Evolutionary conservation across 1,284 basidiomycete species (phyloP).

Genomic region (Sphagnurus paluster): DNA sequence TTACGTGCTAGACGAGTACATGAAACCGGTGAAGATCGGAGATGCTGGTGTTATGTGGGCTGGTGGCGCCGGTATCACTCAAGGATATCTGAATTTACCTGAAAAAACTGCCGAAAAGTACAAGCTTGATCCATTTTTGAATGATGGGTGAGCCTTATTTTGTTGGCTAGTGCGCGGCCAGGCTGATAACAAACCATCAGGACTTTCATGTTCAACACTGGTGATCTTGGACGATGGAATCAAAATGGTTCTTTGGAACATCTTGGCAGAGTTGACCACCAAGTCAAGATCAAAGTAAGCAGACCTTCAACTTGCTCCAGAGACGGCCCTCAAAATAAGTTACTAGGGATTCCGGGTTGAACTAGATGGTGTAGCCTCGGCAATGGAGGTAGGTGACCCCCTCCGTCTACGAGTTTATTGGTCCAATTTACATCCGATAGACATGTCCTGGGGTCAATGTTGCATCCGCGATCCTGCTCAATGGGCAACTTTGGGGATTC

Average conservation of each 20-base stretch:
- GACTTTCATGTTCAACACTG: conserved; percentile 59
- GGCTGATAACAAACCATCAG: conserved; percentile 27
- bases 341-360: conserved; percentile 59
- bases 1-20: conserved; percentile 52
- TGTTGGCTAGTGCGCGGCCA: background rate
- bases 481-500: conserved; percentile 55
- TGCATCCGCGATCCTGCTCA: conserved; percentile 51
- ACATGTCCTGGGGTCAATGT: conserved; percentile 43
- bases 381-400: conserved; percentile 48
- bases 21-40: conserved; percentile 51
- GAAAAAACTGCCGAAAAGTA: conserved; percentile 54
- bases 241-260: conserved; percentile 52
- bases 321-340: background rate
- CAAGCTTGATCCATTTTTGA: conserved; percentile 46
- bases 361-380: conserved; percentile 56
- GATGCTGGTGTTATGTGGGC: conserved; percentile 59
- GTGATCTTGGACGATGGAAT: conserved; percentile 55
- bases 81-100: conserved; percentile 54
- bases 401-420: background rate
- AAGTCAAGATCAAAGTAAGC: conserved; percentile 52
- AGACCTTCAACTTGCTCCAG: background rate
- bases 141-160: conserved; percentile 41
- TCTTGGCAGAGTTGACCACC: conserved; percentile 57
- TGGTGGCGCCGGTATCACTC: conserved; percentile 51
- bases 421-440: conserved; percentile 25